Evolutionary conservation across 1,139 yeast genomes (phyloP), one percentile per base, ranked within the genome.

Genomic region (Scheffersomyces illinoinensis): DNA sequence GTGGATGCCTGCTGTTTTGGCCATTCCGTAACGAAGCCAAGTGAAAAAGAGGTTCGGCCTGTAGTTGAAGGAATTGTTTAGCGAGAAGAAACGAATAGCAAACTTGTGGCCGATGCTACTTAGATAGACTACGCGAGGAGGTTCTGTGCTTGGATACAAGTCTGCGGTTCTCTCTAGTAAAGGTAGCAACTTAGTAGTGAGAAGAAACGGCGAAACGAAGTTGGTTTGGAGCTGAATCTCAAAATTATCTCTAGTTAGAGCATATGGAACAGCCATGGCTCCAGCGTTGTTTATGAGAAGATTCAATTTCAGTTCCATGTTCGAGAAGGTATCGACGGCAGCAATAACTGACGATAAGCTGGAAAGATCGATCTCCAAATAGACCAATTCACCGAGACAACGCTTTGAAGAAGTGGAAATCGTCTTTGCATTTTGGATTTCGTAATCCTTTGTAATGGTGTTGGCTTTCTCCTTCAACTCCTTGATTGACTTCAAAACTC

Each of bases 201-300:
- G 76, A 21, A 91, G 74, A 62, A 89, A 90, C 53, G 93, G 97
- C 0, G 96, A 84, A 7, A 92, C 76, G 68, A 88, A 91, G 71
- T 91, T 91, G 4, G 93, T 88, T 68, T 91, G 97, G 60, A 90
- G 74, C 68, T 91, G 97, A 43, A 90, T 81, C 70, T 93, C 97
- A 68, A 89, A 90, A 5, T 87, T 88, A 68, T 92, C 97, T 26
- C 74, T 74, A 0, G 97, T 90, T 39, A 77, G 65, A 18, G 84
- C 78, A 68, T 78, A 85, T 0, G 96, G 96, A 17, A 88, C 76
- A 2, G 90, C 96, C 87, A 90, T 88, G 3, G 90, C 87, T 1
- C 96, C 96, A 0, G 97, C 96, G 70, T 91, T 92, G 66, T 91
- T 86, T 48, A 92, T 80, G 53, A 92, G 78, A 26, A 91, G 71